Base-by-base conservation (phyloP, 768 basidiomycete genomes). In the Mycena alexandri region DNA sequence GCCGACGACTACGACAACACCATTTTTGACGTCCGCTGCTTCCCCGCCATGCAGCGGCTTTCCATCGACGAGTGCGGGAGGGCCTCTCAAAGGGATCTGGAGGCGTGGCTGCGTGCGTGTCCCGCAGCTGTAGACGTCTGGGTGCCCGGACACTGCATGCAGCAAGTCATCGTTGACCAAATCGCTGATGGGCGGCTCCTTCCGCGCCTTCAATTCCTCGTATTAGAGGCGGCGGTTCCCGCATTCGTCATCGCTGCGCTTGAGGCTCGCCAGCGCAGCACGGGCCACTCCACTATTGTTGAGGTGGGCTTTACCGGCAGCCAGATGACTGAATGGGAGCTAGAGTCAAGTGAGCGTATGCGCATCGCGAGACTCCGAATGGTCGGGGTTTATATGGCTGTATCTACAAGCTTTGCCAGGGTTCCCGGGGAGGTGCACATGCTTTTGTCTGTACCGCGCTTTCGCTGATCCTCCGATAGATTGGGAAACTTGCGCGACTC, bases 131-230 rank as follows among this genome's bases (percentile, higher is more conserved):
- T 36, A 9, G 57, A 59, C 3, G 34, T 34, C 19, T 59, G 19
- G n/a, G 14, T 59, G 6, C 44, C 57, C 25, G 25, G 16, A 5
- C 10, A 47, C 33, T 11, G 10, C 44, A 19, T 33, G 16, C 42
- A 10, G 12, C 14, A 29, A 8, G 19, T 16, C 8, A 7, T 43
- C 22, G 9, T 59, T 3, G 44, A 34, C 29, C 25, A 59, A 22
- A 59, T 47, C 11, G 57, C 44, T 5, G 57, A 47, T 25, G 57
- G 57, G 9, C 16, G n/a, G 14, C 57, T 59, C 16, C 44, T 59
- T 34, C 57, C 57, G 41, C n/a, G 17, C 42, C 16, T 57, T 5
- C 2, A 43, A 11, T 13, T 10, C 22, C 25, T 57, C 19, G 25
- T n/a, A 5, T 5, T 57, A 8, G 14, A 29, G 3, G 24, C 22